These are phyloP conservation scores for Monsonia emarginata DNA, from an alignment of 441 rosid genomes.

Conservation along the genomic window DNA sequence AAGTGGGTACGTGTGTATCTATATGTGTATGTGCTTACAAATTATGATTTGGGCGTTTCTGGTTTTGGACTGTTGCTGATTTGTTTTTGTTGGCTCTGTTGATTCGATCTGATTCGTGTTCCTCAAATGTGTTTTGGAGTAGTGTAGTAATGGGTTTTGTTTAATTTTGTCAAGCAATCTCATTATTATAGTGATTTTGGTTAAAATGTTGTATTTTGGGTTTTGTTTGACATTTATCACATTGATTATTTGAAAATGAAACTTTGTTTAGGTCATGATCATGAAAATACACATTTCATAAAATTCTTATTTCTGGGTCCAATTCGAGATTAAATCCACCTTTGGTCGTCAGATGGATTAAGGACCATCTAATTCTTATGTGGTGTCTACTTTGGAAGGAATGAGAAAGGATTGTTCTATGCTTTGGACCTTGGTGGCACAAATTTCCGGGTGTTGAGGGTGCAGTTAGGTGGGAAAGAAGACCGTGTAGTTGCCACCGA, in stretches of 20 bases:
- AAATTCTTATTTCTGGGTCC: neutral
- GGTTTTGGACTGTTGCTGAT: too few species aligned
- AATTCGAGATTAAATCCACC: neutral
- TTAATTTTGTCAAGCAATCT: neutral
- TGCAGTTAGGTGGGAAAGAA: slow-evolving; percentile 62
- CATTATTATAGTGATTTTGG: neutral
- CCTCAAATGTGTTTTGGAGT: neutral
- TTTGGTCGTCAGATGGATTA: neutral
- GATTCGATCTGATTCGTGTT: neutral
- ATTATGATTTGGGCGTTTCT: too few species aligned
- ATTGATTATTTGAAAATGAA: neutral
- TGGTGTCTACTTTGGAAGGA: slow-evolving; percentile 28
- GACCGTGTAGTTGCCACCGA: slow-evolving; percentile 49
- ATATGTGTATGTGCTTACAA: too few species aligned
- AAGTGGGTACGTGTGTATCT: too few species aligned
- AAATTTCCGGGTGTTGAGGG: slow-evolving; percentile 69
- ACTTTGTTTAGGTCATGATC: neutral
- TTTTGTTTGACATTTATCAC: neutral
- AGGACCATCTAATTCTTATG: neutral
- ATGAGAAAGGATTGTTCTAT: slow-evolving; percentile 77
- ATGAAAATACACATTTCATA: neutral
- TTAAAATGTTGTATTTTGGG: neutral
- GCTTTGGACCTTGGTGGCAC: slow-evolving; percentile 93
- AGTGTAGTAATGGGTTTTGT: neutral
- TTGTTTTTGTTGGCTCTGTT: neutral